Evolutionary conservation across 2,329 filamentous ascomycete species (phyloP).

Genomic region (Paecilomyces variotii): DNA sequence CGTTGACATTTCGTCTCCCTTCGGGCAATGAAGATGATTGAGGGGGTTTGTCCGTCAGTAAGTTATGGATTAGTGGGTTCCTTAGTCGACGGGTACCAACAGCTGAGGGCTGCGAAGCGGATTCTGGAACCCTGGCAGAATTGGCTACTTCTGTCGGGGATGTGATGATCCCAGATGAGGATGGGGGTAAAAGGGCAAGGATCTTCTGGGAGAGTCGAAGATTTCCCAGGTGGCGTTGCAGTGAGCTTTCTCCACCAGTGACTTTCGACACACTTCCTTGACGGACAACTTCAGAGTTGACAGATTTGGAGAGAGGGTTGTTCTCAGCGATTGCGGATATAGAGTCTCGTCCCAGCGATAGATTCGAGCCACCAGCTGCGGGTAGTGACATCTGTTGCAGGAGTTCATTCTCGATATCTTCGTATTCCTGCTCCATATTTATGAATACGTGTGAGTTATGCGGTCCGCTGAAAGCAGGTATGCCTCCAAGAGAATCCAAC

Average conservation of each 20-base stretch:
- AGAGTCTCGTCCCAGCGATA: constrained; percentile 11
- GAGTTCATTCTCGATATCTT: constrained; percentile 58
- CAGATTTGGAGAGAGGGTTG: constrained; percentile 40
- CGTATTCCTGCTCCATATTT: constrained; percentile 87
- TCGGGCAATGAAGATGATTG: constrained; percentile 85
- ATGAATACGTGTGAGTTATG: constrained; percentile 72
- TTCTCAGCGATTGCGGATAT: constrained; percentile 19
- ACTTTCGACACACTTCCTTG: constrained; percentile 5
- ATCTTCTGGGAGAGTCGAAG: constrained; percentile 63
- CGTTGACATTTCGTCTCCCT: constrained; percentile 47
- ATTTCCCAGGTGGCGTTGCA: constrained; percentile 57
- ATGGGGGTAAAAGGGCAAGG: constrained; percentile 68
- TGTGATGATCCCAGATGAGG: constrained; percentile 81
- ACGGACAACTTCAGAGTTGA: constrained; percentile 20
- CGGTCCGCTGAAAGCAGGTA: constrained; percentile 57
- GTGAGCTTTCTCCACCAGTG: constrained; percentile 10
- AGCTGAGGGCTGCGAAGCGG: constrained; percentile 31
- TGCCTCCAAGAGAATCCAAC: constrained; percentile 77
- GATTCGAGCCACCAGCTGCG: constrained; percentile 4
- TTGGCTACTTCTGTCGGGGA: constrained; percentile 75
- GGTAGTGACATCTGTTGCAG: constrained; percentile 18
- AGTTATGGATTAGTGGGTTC: constrained; percentile 90
- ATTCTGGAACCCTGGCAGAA: constrained; percentile 31
- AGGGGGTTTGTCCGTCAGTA: constrained; percentile 88
- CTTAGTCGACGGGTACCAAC: constrained; percentile 53